Base-by-base conservation (phyloP, 495 filamentous ascomycete genomes). In the Penicillium subrubescens region DNA sequence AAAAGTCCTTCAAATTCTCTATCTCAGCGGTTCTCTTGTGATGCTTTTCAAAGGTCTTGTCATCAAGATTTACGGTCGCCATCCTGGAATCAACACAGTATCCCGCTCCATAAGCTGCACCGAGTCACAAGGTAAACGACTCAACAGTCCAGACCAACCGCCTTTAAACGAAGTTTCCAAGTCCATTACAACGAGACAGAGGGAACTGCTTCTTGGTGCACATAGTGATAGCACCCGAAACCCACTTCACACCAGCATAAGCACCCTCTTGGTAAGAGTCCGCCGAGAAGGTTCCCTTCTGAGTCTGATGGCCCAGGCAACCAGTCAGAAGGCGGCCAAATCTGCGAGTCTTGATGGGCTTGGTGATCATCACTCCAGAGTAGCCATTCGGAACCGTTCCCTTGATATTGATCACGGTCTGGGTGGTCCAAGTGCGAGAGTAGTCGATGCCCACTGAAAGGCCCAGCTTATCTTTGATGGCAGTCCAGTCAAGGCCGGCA, bases 181-280 rank as follows among this genome's bases (percentile, higher is more conserved):
- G 21, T 23, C 62, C 62, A 3, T 27, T 15, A 25, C 62, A 64
- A 6, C 62, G 55, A 44, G 62, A 64, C 14, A 64, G 56, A 27
- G 62, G 62, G 19, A 59, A 64, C 27, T 64, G 23, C 27, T 64
- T 64, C 62, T 64, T 64, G 17, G 33, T 29, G 34, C 62, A 64
- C 62, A 64, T 59, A 10, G 62, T 64, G 44, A 64, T 64, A 14
- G 62, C 62, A 34, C 62, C 62, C 14, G 41, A 52, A 11, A 64
- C 55, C 62, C 62, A 64, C 35, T 59, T 64, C 12, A 64, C 62
- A 1, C 62, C 62, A 6, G 62, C 31, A 43, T 64, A 64, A 27
- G 55, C 59, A 2, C 62, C 56, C 41, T 64, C 62, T 8, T 59
- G 33, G 25, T 43, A 52, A 5, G 55, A 59, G 33, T 64, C 62